A percentile compares a stretch with the other conserved stretches of the same genome.
These are phyloP conservation scores for Colletotrichum lupini DNA, from an alignment of 2,329 filamentous ascomycete species.

Conservation along the genomic window DNA sequence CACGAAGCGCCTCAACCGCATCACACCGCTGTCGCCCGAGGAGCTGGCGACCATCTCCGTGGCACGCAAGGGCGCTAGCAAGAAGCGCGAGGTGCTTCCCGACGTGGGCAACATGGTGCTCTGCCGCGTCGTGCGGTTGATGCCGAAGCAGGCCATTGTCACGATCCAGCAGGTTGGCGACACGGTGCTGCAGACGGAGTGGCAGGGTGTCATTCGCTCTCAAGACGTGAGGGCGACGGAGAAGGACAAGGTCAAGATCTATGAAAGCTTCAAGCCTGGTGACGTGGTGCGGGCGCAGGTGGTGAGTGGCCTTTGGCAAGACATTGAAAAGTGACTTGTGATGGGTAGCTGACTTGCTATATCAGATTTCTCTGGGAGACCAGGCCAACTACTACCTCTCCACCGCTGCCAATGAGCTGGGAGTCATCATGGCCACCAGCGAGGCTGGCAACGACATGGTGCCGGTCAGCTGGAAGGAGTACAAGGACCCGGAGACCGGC, in stretches of 20 bases:
- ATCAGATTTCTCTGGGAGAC: conserved; percentile 86
- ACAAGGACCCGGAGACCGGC: conserved; percentile 84
- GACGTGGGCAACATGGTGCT: conserved; percentile 84
- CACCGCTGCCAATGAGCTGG: conserved; percentile 90
- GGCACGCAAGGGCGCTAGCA: conserved; percentile 48
- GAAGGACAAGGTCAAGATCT: conserved; percentile 92
- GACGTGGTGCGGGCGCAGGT: conserved; percentile 91
- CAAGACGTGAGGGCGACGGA: conserved; percentile 96
- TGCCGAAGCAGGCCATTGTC: conserved; percentile 85
- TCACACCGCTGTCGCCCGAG: conserved; percentile 57
- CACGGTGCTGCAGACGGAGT: conserved; percentile 79
- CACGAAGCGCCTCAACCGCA: conserved; percentile 69
- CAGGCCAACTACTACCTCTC: conserved; percentile 96
- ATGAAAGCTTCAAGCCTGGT: conserved; percentile 90
- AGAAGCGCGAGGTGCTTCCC: conserved; percentile 79
- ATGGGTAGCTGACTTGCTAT: conserved; percentile 25
- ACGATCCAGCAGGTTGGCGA: conserved; percentile 86
- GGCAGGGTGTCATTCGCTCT: conserved; percentile 85
- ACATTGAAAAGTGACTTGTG: not conserved
- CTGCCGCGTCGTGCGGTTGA: conserved; percentile 85
- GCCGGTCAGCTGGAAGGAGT: conserved; percentile 95
- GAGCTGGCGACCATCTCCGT: conserved; percentile 67
- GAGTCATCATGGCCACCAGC: conserved; percentile 92
- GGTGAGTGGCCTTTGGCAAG: conserved; percentile 58
- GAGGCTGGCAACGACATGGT: conserved; percentile 91